Base-by-base conservation (phyloP, 2,329 filamentous ascomycete genomes). In the Aureobasidium lini region DNA sequence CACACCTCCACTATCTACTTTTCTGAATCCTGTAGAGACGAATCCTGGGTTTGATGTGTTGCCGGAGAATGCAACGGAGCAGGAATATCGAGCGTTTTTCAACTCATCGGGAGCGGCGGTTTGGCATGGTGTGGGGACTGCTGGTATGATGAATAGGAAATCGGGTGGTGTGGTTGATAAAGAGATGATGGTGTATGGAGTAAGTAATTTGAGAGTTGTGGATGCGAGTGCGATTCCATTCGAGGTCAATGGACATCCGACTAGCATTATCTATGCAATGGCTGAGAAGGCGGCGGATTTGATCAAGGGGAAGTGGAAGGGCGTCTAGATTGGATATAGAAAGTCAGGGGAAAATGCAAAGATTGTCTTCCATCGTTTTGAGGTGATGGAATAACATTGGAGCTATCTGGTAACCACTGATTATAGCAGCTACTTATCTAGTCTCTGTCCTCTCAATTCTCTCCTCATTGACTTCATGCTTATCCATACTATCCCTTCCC, bases 181-280 rank as follows among this genome's bases (percentile, higher is more conserved):
- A 15, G 60, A 65, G 36, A 44, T 70, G 60, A 65, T 63, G 48
- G 68, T 72, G 2, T 68, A 67, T 53, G 69, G 69, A 1, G 66
- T 67, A 4, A 58, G 66, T 10, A 56, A 63, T 2, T 50, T 71
- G 60, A 64, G 69, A 1, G 68, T 71, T 2, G 66, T 70, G 31
- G 70, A 71, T 63, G 69, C 69, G 4, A 70, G 69, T 40, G 67
- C 69, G 31, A 66, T 69, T 62, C 63, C 66, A 3, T 63, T 66
- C 13, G 60, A 61, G n/a, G 34, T 62, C 16, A 57, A 56, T 6
- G 64, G 60, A 2, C 65, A 67, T 60, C 60, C 62, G 2, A 62
- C 63, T 57, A 65, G 61, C 16, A 54, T 44, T 15, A 57, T 66
- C 2, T 66, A 67, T 52, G 63, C 62, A 1, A 63, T 66, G 39